Percentiles rank a stretch among this genome's conserved stretches.
Conservation (phyloP, 345 rosid genomes). For the Aquilaria yunnanensis region DNA sequence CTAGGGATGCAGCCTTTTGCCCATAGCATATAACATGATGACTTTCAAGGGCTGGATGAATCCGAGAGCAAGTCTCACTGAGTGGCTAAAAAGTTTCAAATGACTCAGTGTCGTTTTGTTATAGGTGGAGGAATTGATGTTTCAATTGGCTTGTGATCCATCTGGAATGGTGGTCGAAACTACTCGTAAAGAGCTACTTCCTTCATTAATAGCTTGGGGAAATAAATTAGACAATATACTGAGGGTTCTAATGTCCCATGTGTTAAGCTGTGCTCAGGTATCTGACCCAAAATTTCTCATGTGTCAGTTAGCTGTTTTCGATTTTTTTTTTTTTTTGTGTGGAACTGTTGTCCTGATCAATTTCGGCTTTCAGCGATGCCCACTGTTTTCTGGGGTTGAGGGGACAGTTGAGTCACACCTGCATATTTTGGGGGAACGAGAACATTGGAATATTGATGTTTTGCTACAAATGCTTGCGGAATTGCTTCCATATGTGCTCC, state of each 20-base stretch:
- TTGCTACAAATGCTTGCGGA: slow-evolving; percentile 70
- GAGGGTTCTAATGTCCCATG: slow-evolving; percentile 60
- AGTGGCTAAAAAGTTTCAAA: slow-evolving; percentile 12
- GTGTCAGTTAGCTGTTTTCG: not conserved
- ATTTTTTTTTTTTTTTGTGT: not conserved
- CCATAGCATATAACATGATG: slow-evolving; percentile 28
- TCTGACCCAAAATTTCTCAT: slow-evolving; percentile 7
- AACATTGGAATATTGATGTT: slow-evolving; percentile 82
- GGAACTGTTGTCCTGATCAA: slow-evolving; percentile 1
- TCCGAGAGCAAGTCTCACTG: not conserved
- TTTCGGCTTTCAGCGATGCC: slow-evolving; percentile 51
- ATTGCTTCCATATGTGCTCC: slow-evolving; percentile 55
- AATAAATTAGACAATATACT: slow-evolving; percentile 67
- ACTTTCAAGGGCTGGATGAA: slow-evolving; percentile 15
- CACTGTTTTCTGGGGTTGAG: slow-evolving; percentile 87
- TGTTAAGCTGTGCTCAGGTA: slow-evolving; percentile 74
- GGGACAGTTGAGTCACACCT: slow-evolving; percentile 84
- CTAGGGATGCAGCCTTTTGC: slow-evolving; percentile 37
- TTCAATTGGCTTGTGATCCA: slow-evolving; percentile 77
- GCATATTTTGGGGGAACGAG: slow-evolving; percentile 77
- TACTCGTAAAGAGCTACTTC: slow-evolving; percentile 67
- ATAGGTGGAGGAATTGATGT: slow-evolving; percentile 90
- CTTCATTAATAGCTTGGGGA: slow-evolving; percentile 74
- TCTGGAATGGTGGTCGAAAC: slow-evolving; percentile 88
- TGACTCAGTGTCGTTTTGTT: slow-evolving; percentile 26